Evolutionary conservation across 1,284 basidiomycete genomes (phyloP).

Genomic region (Puccinia hordei): DNA sequence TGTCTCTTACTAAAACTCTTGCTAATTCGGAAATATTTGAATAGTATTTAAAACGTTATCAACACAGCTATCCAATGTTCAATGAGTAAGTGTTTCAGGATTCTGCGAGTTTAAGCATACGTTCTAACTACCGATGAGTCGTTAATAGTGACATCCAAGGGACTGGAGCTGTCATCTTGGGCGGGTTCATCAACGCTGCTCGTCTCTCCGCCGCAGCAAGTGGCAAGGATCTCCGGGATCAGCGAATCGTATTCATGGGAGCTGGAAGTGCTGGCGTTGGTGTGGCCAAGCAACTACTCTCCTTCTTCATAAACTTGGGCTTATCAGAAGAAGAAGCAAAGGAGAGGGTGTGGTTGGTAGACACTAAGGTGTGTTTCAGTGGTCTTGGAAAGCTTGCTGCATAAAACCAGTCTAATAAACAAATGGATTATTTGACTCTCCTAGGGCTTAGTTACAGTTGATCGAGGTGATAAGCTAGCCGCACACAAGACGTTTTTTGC

Average conservation of each 20-base stretch:
- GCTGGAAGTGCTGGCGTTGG: constrained; percentile 86
- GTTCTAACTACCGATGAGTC: not conserved
- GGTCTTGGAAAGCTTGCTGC: constrained; percentile 27
- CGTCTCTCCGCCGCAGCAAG: constrained; percentile 73
- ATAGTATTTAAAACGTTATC: constrained; percentile 73
- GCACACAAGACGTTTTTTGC: constrained; percentile 86
- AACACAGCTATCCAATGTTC: constrained; percentile 75
- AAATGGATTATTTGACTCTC: not conserved
- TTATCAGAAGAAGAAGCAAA: constrained; percentile 76
- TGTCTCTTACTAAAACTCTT: not conserved
- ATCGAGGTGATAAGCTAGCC: constrained; percentile 68
- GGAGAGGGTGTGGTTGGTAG: constrained; percentile 76
- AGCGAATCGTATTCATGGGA: constrained; percentile 87
- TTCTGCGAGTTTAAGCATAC: not conserved
- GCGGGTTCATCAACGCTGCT: constrained; percentile 86
- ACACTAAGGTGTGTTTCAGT: constrained; percentile 65
- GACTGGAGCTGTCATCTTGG: constrained; percentile 86
- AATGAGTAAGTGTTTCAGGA: constrained; percentile 67
- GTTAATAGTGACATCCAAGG: constrained; percentile 63
- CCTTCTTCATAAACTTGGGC: constrained; percentile 79
- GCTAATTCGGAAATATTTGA: not conserved
- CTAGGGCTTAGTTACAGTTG: constrained; percentile 74
- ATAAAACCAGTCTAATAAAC: not conserved
- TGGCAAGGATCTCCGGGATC: constrained; percentile 70
- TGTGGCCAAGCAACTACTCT: constrained; percentile 82